A percentile compares a stretch with the other conserved stretches of the same genome.
phyloP scores from a whole-genome alignment of 257 asterid species.

The Ilex asprella region DNA sequence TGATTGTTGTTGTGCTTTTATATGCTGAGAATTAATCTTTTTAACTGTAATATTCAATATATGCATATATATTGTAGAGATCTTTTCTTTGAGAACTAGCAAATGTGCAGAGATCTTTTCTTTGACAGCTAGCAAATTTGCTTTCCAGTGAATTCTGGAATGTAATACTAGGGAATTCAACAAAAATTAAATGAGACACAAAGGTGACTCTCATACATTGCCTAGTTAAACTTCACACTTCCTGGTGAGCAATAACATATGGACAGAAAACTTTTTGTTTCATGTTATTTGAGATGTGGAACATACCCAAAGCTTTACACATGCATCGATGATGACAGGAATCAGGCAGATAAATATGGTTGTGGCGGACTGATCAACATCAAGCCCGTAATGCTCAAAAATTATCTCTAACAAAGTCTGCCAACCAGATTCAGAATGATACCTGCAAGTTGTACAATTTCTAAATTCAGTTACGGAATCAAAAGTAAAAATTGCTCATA shows the following conservation, averaged over 20 bases:
- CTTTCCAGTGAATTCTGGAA: background rate
- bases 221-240: background rate
- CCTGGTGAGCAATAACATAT: background rate
- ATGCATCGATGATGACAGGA: conserved; percentile 79
- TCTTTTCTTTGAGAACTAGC: background rate
- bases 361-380: conserved; percentile 61
- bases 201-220: background rate
- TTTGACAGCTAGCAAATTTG: background rate
- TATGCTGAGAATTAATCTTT: too few relatives aligned
- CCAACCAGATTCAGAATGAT: conserved; percentile 97
- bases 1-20: too few relatives aligned
- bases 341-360: conserved; percentile 67
- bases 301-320: conserved; percentile 95
- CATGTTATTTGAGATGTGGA: conserved; percentile 5
- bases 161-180: background rate
- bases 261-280: background rate
- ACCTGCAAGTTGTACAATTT: conserved; percentile 41
- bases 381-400: conserved; percentile 78
- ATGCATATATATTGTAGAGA: too few relatives aligned
- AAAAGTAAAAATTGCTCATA: too few relatives aligned
- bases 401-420: conserved; percentile 70
- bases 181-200: background rate
- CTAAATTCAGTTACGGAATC: background rate
- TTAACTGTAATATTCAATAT: too few relatives aligned
- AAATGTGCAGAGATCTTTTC: background rate